phyloP scores from a whole-genome alignment of 2,329 filamentous ascomycete genomes.

The Diaporthe citriasiana region DNA sequence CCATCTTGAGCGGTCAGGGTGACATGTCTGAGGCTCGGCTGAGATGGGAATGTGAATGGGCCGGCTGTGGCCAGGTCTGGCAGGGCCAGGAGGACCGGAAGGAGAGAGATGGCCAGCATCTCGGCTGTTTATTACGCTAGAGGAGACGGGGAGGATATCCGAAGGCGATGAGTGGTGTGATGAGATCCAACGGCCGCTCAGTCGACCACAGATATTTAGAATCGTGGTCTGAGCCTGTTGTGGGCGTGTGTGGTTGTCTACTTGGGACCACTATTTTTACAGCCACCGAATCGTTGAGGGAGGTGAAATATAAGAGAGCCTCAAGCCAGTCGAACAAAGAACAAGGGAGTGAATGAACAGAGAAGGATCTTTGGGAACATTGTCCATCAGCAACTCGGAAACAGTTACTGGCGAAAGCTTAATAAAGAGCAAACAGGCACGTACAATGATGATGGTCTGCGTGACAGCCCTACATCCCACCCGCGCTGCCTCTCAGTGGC shows the following conservation, averaged over 20 bases:
- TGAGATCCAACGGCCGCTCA: constrained; percentile 1
- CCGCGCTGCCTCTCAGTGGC: not conserved
- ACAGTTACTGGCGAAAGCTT: constrained; percentile 23
- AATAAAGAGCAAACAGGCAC: constrained; percentile 26
- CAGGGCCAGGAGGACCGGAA: constrained; percentile 30
- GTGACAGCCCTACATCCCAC: not conserved
- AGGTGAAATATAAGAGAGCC: constrained; percentile 24
- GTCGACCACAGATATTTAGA: not conserved
- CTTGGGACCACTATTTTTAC: not conserved
- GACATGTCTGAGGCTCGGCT: constrained; percentile 16
- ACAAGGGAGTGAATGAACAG: constrained; percentile 10
- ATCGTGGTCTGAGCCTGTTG: not conserved
- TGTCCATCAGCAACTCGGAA: not conserved
- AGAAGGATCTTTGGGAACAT: not conserved
- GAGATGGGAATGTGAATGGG: constrained; percentile 39
- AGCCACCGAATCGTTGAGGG: not conserved
- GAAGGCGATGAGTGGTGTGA: constrained; percentile 17
- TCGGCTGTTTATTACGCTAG: constrained; percentile 26
- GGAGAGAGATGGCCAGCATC: constrained; percentile 41
- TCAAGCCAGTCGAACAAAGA: constrained; percentile 35
- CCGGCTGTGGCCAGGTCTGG: constrained; percentile 32
- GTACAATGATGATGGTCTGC: not conserved
- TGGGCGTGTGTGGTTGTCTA: not conserved
- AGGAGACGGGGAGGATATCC: not conserved
- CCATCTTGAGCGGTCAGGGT: constrained; percentile 30